phyloP scores from a whole-genome alignment of 345 rosid species.

The Euphorbia lathyris region DNA sequence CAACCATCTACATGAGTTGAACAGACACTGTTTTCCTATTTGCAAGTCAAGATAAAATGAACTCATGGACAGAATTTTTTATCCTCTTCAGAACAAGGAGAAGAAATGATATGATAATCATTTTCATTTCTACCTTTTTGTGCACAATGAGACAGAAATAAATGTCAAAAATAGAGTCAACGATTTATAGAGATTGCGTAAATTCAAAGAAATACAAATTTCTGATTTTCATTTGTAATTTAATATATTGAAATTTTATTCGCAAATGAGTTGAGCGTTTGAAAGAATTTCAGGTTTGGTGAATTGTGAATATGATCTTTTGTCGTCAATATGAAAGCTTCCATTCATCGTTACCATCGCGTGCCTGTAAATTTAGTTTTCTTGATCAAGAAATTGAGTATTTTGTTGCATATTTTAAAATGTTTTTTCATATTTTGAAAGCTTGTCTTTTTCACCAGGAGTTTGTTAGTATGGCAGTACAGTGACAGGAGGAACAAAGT shows the following conservation, averaged over 20 bases:
- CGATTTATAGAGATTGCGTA: neutral
- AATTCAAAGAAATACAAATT: neutral
- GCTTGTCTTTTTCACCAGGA: neutral
- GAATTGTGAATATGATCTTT: neutral
- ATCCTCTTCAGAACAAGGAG: neutral
- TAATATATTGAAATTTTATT: neutral
- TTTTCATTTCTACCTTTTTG: neutral
- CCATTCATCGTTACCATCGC: neutral
- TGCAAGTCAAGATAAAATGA: neutral
- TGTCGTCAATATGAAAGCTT: neutral
- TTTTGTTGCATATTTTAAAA: neutral
- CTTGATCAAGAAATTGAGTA: slow-evolving; percentile 12
- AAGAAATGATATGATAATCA: neutral
- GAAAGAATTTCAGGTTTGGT: neutral
- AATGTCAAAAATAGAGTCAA: no score
- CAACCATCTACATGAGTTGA: neutral
- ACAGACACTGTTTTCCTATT: neutral
- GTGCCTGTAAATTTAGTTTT: neutral
- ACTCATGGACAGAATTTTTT: no score
- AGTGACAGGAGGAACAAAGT: neutral
- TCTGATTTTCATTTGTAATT: neutral
- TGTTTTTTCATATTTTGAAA: neutral
- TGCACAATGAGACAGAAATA: neutral
- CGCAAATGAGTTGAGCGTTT: neutral
- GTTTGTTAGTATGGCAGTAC: neutral